Evolutionary conservation across 176 grass and related monocot genomes (phyloP).

Genomic region (Dactylis glomerata): DNA sequence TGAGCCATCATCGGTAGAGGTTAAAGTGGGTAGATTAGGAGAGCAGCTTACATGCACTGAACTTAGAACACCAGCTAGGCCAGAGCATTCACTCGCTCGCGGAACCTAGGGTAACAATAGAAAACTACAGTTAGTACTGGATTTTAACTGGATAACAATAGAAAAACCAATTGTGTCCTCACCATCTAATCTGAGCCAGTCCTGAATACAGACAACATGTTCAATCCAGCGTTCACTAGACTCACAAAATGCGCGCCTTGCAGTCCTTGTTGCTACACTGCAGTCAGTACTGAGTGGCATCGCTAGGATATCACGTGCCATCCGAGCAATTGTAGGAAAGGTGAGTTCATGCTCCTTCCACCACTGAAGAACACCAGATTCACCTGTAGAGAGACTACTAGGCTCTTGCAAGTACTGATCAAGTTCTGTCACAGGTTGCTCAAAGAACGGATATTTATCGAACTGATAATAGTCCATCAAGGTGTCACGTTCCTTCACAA

Average conservation of each 20-base stretch:
- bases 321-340: constrained; percentile 16
- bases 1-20: background rate
- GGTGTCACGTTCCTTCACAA: background rate
- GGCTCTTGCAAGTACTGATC: constrained; percentile 22
- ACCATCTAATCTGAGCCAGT: constrained; percentile 25
- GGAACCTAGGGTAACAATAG: background rate
- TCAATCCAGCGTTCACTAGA: background rate
- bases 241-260: background rate
- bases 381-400: background rate
- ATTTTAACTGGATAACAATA: background rate
- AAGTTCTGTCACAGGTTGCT: constrained; percentile 24
- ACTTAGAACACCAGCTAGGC: background rate
- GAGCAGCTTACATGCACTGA: constrained; percentile 27
- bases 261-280: constrained; percentile 29
- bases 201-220: constrained; percentile 10
- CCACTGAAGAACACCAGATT: constrained; percentile 24
- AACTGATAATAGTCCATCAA: background rate
- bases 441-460: background rate
- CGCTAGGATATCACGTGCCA: constrained; percentile 31
- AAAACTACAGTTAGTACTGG: background rate
- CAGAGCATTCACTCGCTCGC: background rate
- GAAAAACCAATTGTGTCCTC: background rate
- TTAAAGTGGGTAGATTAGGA: background rate
- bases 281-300: constrained; percentile 1
- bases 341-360: constrained; percentile 28